Percentiles rank a stretch among this genome's conserved stretches.
Evolutionary conservation across 179 eudicot genomes (phyloP).

Genomic region (Spergularia azorica): DNA sequence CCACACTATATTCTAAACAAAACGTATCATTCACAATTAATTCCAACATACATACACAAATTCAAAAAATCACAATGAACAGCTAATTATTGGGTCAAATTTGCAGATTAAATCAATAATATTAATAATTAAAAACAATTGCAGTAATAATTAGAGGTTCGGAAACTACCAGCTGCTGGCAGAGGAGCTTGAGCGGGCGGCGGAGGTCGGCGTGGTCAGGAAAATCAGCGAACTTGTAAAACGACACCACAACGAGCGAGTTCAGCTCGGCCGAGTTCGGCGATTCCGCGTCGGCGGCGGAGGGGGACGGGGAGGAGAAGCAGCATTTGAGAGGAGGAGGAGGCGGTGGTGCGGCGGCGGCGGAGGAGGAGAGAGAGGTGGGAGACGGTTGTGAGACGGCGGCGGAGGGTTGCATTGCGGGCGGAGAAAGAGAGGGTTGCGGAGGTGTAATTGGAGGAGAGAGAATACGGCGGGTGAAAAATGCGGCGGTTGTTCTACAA

Average conservation of each 20-base stretch:
- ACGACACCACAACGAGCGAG: constrained; percentile 74
- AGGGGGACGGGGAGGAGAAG: neutral
- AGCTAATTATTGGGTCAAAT: neutral
- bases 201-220: constrained; percentile 75
- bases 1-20: too few relatives aligned
- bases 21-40: too few relatives aligned
- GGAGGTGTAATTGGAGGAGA: neutral
- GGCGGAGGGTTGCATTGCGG: constrained; percentile 19
- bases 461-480: neutral
- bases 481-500: neutral
- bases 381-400: neutral
- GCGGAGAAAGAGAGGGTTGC: constrained; percentile 9
- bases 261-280: constrained; percentile 18
- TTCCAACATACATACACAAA: too few relatives aligned
- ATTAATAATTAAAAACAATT: neutral
- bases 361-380: neutral
- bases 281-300: neutral
- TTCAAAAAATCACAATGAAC: neutral
- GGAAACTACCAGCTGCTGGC: constrained; percentile 59
- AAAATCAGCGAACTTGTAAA: constrained; percentile 92
- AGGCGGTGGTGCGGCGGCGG: neutral
- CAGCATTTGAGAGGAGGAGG: neutral
- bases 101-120: neutral
- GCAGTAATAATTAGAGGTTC: neutral
- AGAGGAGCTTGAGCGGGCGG: constrained; percentile 71